phyloP scores from a whole-genome alignment of 225 moss, liverwort and hornwort species.

The Pleurozium schreberi region DNA sequence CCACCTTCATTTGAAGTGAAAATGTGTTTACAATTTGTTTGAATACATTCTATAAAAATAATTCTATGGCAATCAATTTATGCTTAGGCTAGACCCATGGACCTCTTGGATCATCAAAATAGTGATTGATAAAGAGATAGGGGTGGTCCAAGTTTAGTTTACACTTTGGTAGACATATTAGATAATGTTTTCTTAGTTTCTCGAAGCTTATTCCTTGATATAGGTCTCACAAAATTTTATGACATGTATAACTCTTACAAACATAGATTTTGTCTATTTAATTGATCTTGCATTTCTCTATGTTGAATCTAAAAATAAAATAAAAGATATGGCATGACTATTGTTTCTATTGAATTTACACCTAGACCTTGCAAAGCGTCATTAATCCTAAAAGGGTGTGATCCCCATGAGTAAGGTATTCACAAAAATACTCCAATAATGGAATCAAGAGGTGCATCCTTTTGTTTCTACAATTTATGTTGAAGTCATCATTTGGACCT shows the following conservation, averaged over 20 bases:
- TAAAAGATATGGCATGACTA: fast-evolving
- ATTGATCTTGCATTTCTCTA: not conserved
- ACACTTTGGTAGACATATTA: not conserved
- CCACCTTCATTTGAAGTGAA: too few relatives aligned
- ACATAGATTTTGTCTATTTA: not conserved
- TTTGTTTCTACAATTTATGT: fast-evolving
- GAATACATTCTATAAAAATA: too few relatives aligned
- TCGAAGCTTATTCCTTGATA: not conserved
- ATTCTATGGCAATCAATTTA: too few relatives aligned
- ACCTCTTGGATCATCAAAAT: too few relatives aligned
- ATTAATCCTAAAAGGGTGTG: not conserved
- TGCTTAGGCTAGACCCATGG: too few relatives aligned
- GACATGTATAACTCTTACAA: not conserved
- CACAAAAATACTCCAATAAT: not conserved
- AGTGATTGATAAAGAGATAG: too few relatives aligned
- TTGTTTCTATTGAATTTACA: fast-evolving
- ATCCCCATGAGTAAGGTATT: not conserved
- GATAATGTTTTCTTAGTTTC: not conserved
- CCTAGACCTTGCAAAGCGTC: not conserved
- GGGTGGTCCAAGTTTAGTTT: not conserved
- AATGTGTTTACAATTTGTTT: too few relatives aligned
- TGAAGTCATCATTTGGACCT: not conserved
- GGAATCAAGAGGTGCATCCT: not conserved
- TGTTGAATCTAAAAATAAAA: not conserved
- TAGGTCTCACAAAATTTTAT: not conserved